Conservation (phyloP, 2,329 filamentous ascomycete genomes). For the Celoporthe dispersa region DNA sequence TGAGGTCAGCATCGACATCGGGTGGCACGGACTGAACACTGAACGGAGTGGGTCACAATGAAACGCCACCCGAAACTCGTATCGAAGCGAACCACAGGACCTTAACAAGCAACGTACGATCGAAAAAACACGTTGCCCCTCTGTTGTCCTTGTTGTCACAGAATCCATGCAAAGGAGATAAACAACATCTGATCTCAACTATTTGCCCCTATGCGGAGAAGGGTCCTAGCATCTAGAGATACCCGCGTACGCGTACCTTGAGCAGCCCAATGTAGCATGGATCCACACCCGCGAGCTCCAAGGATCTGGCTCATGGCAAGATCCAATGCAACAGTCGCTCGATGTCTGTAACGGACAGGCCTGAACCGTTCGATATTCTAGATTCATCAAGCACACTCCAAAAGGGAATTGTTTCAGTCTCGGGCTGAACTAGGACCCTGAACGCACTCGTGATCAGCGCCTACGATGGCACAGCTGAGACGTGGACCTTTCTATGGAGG, state of each 20-base stretch:
- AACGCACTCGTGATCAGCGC: background rate
- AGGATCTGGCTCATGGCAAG: background rate
- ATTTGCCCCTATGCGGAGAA: background rate
- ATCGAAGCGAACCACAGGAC: slow-evolving; percentile 2
- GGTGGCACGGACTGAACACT: background rate
- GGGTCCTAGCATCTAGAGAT: background rate
- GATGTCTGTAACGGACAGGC: slow-evolving; percentile 14
- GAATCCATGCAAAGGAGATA: slow-evolving; percentile 1
- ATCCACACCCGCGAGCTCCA: background rate
- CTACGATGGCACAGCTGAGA: background rate
- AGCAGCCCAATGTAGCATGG: background rate
- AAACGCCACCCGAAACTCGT: slow-evolving; percentile 15
- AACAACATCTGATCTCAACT: slow-evolving; percentile 12
- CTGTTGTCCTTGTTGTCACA: background rate
- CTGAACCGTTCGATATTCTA: slow-evolving; percentile 10
- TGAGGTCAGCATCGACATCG: background rate
- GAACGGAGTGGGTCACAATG: slow-evolving; percentile 1
- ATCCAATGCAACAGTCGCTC: slow-evolving; percentile 5
- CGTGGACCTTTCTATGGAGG: background rate
- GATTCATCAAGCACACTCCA: background rate
- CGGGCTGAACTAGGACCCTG: background rate
- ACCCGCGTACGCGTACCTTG: background rate
- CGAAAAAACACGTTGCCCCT: background rate
- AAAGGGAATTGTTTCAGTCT: slow-evolving; percentile 1
- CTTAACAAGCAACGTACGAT: slow-evolving; percentile 15